Percentiles rank a stretch among this genome's conserved stretches.
Evolutionary conservation across 306 rosid genomes (phyloP).

Genomic region (Fagus crenata): DNA sequence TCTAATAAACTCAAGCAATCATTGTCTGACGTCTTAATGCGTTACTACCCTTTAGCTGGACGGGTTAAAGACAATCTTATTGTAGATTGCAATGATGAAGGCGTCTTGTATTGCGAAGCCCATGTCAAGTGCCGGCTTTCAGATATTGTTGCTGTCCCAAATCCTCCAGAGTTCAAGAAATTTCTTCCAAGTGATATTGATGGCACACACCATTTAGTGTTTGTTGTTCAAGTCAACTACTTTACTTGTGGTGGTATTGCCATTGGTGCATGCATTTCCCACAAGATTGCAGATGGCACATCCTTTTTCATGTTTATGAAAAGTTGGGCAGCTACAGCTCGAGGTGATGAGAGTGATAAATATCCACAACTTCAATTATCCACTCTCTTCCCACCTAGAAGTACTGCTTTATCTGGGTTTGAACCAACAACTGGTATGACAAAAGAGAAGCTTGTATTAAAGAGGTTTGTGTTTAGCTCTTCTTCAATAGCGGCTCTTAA

Average conservation of each 20-base stretch:
- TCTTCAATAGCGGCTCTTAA: conserved; percentile 12
- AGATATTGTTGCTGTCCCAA: no score
- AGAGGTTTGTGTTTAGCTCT: conserved; percentile 25
- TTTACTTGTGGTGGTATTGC: conserved; percentile 35
- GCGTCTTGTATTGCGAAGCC: no score
- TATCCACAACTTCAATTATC: conserved; percentile 9
- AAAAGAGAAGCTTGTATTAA: conserved; percentile 12
- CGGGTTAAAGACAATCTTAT: no score
- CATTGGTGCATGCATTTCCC: conserved; percentile 28
- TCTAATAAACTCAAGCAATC: no score
- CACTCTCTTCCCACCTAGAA: conserved; percentile 12
- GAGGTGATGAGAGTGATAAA: neutral
- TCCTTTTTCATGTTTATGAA: conserved; percentile 26
- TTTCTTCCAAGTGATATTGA: no score
- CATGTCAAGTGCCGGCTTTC: no score
- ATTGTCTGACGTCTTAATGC: no score
- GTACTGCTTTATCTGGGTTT: neutral
- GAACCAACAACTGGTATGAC: conserved; percentile 5
- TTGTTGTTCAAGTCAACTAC: conserved; percentile 16
- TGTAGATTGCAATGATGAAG: no score
- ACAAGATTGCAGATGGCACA: conserved; percentile 33
- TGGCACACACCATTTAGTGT: no score
- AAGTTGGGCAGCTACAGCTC: conserved; percentile 26
- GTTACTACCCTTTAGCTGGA: no score
- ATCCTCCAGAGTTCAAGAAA: no score